Evolutionary conservation across 768 basidiomycete genomes (phyloP).

Genomic region (Russula griseocarnosa): DNA sequence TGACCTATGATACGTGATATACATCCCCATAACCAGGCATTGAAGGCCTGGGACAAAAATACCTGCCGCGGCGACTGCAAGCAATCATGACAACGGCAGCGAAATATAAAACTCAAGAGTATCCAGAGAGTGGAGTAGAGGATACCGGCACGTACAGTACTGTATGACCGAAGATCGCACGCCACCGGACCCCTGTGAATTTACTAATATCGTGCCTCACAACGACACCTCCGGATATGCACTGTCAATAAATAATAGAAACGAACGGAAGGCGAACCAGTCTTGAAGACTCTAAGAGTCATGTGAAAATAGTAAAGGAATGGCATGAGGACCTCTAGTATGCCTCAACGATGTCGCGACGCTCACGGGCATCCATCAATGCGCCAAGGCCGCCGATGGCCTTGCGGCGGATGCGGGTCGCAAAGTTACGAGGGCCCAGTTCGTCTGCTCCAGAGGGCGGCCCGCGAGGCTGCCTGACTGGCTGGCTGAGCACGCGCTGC

Average conservation of each 20-base stretch:
- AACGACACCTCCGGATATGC: constrained; percentile 15
- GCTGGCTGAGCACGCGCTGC: constrained; percentile 58
- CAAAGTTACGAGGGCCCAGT: constrained; percentile 85
- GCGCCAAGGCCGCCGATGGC: constrained; percentile 77
- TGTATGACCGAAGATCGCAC: constrained; percentile 6
- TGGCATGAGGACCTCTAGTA: constrained; percentile 19
- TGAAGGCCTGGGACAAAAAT: constrained; percentile 7
- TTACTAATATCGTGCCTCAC: constrained; percentile 16
- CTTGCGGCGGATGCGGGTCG: constrained; percentile 76
- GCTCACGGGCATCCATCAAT: constrained; percentile 77
- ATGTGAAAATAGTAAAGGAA: constrained; percentile 1
- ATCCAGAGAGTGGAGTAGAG: constrained; percentile 22
- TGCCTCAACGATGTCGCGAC: constrained; percentile 46
- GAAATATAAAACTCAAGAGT: constrained; percentile 13
- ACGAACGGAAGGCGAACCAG: constrained; percentile 27
- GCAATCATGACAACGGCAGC: constrained; percentile 15
- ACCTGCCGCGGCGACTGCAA: constrained; percentile 13
- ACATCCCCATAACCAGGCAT: constrained; percentile 19
- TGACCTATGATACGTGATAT: constrained; percentile 12
- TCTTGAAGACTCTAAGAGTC: constrained; percentile 21
- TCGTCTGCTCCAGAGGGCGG: constrained; percentile 85
- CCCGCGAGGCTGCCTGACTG: constrained; percentile 81
- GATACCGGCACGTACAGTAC: constrained; percentile 16
- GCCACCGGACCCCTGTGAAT: constrained; percentile 5
- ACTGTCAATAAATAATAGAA: constrained; percentile 26